phyloP scores from a whole-genome alignment of 2,329 filamentous ascomycete genomes.

The Botrytis pseudocinerea region DNA sequence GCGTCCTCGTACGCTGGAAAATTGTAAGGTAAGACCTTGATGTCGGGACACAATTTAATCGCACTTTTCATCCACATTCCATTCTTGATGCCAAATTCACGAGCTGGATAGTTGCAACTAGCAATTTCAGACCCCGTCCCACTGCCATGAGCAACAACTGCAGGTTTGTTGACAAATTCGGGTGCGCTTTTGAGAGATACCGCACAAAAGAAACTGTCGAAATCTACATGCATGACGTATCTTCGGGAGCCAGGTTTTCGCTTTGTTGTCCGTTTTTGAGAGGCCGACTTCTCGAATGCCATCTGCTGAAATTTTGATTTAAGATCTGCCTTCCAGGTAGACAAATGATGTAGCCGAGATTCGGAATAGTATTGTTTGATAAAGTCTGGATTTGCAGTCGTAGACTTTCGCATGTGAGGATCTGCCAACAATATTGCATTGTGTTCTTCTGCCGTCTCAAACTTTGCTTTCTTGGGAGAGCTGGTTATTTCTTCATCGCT shows the following conservation, averaged over 20 bases:
- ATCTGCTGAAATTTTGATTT: conserved; percentile 85
- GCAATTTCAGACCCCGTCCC: conserved; percentile 92
- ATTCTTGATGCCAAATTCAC: conserved; percentile 85
- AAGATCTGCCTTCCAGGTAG: conserved; percentile 92
- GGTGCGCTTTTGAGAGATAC: conserved; percentile 81
- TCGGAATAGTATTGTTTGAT: conserved; percentile 93
- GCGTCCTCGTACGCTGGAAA: conserved; percentile 93
- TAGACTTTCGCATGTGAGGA: conserved; percentile 82
- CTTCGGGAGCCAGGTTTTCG: conserved; percentile 63
- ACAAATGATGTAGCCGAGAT: conserved; percentile 90
- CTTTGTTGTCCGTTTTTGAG: conserved; percentile 49
- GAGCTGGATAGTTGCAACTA: conserved; percentile 93
- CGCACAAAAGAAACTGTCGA: conserved; percentile 97
- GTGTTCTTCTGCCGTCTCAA: conserved; percentile 85
- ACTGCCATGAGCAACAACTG: conserved; percentile 83
- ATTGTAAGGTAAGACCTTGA: conserved; percentile 93
- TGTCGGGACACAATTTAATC: conserved; percentile 75
- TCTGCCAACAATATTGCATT: conserved; percentile 83
- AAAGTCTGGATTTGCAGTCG: conserved; percentile 89
- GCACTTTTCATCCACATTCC: conserved; percentile 99
- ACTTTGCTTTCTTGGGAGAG: conserved; percentile 33
- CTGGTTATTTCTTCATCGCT: conserved; percentile 26
- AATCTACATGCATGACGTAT: conserved; percentile 94
- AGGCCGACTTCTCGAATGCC: conserved; percentile 65
- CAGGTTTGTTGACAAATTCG: conserved; percentile 74